Conservation (phyloP, 2,329 filamentous ascomycete species). For the Fusarium camptoceras region DNA sequence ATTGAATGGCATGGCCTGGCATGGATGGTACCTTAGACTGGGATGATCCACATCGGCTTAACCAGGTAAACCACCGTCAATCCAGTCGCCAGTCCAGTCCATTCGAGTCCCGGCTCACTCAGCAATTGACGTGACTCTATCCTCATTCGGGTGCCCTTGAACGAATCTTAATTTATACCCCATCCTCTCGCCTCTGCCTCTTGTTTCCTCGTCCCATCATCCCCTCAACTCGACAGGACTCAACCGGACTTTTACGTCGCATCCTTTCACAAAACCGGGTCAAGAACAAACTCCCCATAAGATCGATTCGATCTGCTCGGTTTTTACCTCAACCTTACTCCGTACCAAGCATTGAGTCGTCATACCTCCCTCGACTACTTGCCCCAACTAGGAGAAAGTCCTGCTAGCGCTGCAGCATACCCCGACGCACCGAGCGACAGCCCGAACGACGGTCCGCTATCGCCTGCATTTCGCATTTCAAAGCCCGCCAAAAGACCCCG, state of each 20-base stretch:
- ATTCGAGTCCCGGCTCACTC: not conserved
- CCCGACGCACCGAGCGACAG: slow-evolving; percentile 47
- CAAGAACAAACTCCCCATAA: slow-evolving; percentile 15
- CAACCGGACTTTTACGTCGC: not conserved
- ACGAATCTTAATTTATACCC: slow-evolving; percentile 44
- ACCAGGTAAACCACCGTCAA: not conserved
- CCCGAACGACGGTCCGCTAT: slow-evolving; percentile 34
- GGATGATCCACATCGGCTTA: slow-evolving; percentile 11
- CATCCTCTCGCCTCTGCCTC: slow-evolving; percentile 37
- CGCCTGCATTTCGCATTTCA: slow-evolving; percentile 10
- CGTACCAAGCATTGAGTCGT: slow-evolving; percentile 25
- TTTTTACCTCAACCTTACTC: slow-evolving; percentile 4
- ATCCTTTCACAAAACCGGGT: slow-evolving; percentile 13
- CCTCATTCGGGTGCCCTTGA: not conserved
- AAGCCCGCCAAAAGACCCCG: not conserved
- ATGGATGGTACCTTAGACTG: not conserved
- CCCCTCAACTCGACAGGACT: not conserved
- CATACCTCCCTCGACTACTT: slow-evolving; percentile 35
- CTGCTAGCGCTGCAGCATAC: slow-evolving; percentile 33
- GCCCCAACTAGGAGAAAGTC: slow-evolving; percentile 41
- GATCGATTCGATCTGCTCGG: slow-evolving; percentile 29
- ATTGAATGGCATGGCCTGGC: not conserved
- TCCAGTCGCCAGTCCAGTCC: not conserved
- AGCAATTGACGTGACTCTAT: slow-evolving; percentile 21
- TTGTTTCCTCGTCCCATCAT: slow-evolving; percentile 5